Conservation (phyloP, 805 yeast genomes). For the Diddensiella transvaalensis region DNA sequence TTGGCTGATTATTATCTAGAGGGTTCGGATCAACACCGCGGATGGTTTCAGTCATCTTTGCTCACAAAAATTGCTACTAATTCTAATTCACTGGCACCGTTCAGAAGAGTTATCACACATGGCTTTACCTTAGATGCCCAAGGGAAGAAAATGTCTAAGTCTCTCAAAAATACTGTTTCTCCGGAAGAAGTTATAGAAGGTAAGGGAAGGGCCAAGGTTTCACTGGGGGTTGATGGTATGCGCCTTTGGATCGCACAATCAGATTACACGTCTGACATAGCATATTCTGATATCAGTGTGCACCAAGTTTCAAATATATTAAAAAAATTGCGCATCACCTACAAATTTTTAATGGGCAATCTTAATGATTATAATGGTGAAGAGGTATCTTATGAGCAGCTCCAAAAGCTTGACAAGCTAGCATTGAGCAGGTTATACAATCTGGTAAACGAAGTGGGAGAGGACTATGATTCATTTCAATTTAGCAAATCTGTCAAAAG, state of each 20-base stretch:
- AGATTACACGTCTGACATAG: slow-evolving; percentile 78
- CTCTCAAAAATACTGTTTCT: slow-evolving; percentile 74
- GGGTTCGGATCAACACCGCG: slow-evolving; percentile 98
- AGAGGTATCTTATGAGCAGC: slow-evolving; percentile 33
- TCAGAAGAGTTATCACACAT: slow-evolving; percentile 74
- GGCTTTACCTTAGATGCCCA: slow-evolving; percentile 88
- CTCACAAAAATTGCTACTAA: slow-evolving; percentile 64
- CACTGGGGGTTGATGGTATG: slow-evolving; percentile 85
- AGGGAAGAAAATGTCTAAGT: slow-evolving; percentile 90
- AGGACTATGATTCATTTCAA: slow-evolving; percentile 53
- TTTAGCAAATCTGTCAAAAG: slow-evolving; percentile 68
- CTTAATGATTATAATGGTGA: slow-evolving; percentile 40
- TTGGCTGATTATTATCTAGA: slow-evolving; percentile 84
- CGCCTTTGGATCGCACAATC: slow-evolving; percentile 88
- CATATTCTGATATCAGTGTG: slow-evolving; percentile 67
- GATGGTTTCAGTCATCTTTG: slow-evolving; percentile 96
- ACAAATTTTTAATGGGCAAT: slow-evolving; percentile 79
- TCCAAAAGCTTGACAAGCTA: slow-evolving; percentile 50
- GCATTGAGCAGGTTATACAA: slow-evolving; percentile 52
- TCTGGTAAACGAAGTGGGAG: slow-evolving; percentile 42
- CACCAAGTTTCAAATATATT: slow-evolving; percentile 73
- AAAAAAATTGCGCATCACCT: slow-evolving; percentile 78
- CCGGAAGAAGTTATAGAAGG: slow-evolving; percentile 60
- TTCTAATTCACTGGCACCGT: slow-evolving; percentile 54
- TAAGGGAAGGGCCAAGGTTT: slow-evolving; percentile 54